These are phyloP conservation scores for Aspergillus taichungensis DNA, from an alignment of 495 filamentous ascomycete species.

Conservation along the genomic window DNA sequence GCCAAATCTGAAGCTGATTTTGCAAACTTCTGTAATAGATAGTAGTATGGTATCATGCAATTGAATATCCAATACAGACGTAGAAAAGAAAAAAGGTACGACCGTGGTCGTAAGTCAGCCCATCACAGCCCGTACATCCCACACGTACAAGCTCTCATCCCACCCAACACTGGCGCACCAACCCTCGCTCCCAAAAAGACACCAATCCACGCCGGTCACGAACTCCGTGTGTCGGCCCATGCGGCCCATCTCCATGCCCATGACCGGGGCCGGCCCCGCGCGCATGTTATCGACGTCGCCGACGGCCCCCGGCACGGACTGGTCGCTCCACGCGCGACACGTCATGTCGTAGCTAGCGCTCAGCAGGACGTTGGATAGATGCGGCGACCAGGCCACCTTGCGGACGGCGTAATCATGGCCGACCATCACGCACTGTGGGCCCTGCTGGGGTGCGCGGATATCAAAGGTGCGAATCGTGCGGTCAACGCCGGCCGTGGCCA, in stretches of 20 bases:
- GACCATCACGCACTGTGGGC: constrained; percentile 58
- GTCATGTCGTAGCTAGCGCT: constrained; percentile 98
- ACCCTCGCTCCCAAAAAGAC: constrained; percentile 86
- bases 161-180: constrained; percentile 92
- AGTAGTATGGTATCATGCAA: constrained; percentile 21
- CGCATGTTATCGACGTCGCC: constrained; percentile 36
- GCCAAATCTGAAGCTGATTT: too few species aligned
- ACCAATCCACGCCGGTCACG: constrained; percentile 96
- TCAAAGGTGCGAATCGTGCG: constrained; percentile 80
- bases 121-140: constrained; percentile 74
- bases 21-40: not conserved
- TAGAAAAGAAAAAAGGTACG: constrained; percentile 2
- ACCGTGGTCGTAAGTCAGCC: constrained; percentile 13
- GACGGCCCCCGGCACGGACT: constrained; percentile 43
- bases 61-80: constrained; percentile 16
- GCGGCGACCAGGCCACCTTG: constrained; percentile 81
- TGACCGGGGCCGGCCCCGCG: constrained; percentile 29
- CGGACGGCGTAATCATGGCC: constrained; percentile 91
- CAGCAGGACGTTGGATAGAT: constrained; percentile 74
- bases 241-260: constrained; percentile 66
- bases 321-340: constrained; percentile 82
- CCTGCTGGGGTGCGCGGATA: constrained; percentile 61
- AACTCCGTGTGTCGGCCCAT: constrained; percentile 96
- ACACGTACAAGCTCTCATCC: constrained; percentile 85
- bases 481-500: constrained; percentile 90